Base-by-base conservation (phyloP, 2,329 filamentous ascomycete species). In the Colletotrichum lindemuthianum region DNA sequence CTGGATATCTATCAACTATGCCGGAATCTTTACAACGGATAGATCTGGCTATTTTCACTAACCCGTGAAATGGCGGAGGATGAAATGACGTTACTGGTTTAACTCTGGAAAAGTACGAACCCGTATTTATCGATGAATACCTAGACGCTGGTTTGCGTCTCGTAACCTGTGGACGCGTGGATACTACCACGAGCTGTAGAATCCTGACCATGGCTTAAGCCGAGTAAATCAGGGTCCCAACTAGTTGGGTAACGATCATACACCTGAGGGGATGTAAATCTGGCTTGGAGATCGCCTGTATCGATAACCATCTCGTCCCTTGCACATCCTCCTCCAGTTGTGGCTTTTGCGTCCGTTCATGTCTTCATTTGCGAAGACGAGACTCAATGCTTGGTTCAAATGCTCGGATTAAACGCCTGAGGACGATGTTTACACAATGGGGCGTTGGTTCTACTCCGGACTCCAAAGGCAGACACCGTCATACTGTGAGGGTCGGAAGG, bases 111-210 rank as follows among this genome's bases (percentile, higher is more conserved):
- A 59, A 54, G 2, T 78, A 78, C 56, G 68, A 73, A 32, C 70
- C 72, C 52, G 73, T 67, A 1, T 78, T 78, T 34, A 71, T 77
- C 36, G 71, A 75, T 32, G 67, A 70, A 1, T 78, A 79, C 50
- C 75, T 78, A 6, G 69, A 69, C 32, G 74, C 77, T 1, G 75
- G 75, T 3, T 54, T 70, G 51, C 74, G 66, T 40, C 70, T 79
- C 2, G 72, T 72, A 6, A 69, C 75, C 10, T 68, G 70, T 48
- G 77, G 77, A 1, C 71, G 71, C 16, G 71, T 78, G 3, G 76
- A 76, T 32, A 73, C 78, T 50, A 74, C 78, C 39, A 78, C 77
- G 2, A 78, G 76, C 68, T 79, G 77, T 54, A 77, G 77, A 1
- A 79, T 79, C 56, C 68, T 78, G 6, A 76, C 76, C 15, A 72